Conservation (phyloP, 345 rosid species). For the Aquilaria yunnanensis region DNA sequence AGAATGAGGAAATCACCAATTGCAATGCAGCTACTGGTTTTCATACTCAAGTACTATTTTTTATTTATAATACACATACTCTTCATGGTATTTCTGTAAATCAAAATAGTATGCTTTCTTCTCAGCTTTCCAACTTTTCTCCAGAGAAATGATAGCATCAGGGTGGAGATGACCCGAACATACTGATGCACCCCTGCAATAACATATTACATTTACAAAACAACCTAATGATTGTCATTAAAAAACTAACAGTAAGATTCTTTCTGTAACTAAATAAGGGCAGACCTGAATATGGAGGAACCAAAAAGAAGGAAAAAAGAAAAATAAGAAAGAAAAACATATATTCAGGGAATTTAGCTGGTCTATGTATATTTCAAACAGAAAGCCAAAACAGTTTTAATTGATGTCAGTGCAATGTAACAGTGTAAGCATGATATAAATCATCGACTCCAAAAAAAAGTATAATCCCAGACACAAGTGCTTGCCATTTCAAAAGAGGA, state of each 20-base stretch:
- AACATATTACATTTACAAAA: constrained; percentile 27
- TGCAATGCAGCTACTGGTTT: not conserved
- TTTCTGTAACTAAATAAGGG: constrained; percentile 4
- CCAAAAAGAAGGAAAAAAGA: not conserved
- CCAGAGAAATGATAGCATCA: constrained; percentile 56
- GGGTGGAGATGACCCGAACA: constrained; percentile 80
- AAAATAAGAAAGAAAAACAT: not conserved
- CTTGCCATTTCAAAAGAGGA: constrained; percentile 76
- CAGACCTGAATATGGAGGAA: not conserved
- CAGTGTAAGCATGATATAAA: too few species aligned
- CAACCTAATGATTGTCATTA: constrained; percentile 12
- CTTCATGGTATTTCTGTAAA: constrained; percentile 66
- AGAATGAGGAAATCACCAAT: constrained; percentile 5
- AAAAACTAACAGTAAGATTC: constrained; percentile 1
- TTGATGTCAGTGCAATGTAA: too few species aligned
- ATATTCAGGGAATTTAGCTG: too few species aligned
- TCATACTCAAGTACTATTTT: not conserved
- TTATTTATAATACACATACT: constrained; percentile 43
- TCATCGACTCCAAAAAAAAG: not conserved
- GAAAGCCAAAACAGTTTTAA: not conserved
- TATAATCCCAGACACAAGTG: constrained; percentile 11
- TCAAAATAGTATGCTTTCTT: constrained; percentile 52
- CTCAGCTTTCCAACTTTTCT: constrained; percentile 39
- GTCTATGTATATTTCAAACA: not conserved
- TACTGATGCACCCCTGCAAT: constrained; percentile 74